Percentiles rank a stretch among this genome's conserved stretches.
These are phyloP conservation scores for Podospora sp. DNA, from an alignment of 495 filamentous ascomycete genomes.

Conservation along the genomic window DNA sequence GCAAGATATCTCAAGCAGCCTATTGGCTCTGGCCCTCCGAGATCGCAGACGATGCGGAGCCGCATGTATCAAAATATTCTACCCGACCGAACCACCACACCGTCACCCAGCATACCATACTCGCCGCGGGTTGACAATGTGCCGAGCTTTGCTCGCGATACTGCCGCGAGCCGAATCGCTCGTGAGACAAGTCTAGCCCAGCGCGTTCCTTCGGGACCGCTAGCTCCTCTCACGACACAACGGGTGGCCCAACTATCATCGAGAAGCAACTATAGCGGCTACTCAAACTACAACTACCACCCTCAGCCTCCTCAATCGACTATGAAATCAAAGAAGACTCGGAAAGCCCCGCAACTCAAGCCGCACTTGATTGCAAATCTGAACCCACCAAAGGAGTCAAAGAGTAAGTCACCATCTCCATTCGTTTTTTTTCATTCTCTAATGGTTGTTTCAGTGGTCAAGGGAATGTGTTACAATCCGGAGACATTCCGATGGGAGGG, in stretches of 20 bases:
- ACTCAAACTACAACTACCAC: slow-evolving; percentile 42
- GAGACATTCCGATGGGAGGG: slow-evolving; percentile 86
- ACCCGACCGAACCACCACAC: slow-evolving; percentile 53
- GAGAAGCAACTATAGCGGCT: slow-evolving; percentile 42
- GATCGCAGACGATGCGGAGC: slow-evolving; percentile 59
- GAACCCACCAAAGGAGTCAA: slow-evolving; percentile 49
- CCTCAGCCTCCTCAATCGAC: slow-evolving; percentile 33
- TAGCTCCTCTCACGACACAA: slow-evolving; percentile 70
- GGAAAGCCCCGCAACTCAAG: slow-evolving; percentile 56
- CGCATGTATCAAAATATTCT: slow-evolving; percentile 61
- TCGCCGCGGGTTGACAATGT: slow-evolving; percentile 59
- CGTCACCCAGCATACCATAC: slow-evolving; percentile 58
- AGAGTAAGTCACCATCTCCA: slow-evolving; percentile 41
- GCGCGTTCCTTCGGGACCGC: slow-evolving; percentile 55
- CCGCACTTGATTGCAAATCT: slow-evolving; percentile 55
- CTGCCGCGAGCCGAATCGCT: slow-evolving; percentile 85
- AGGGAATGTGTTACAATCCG: slow-evolving; percentile 96
- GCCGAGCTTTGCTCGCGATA: slow-evolving; percentile 92
- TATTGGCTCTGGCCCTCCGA: slow-evolving; percentile 63
- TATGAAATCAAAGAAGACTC: slow-evolving; percentile 58
- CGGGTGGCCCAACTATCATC: slow-evolving; percentile 76
- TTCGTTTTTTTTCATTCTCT: slow-evolving; percentile 9
- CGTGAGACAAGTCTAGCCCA: slow-evolving; percentile 79
- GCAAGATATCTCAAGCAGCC: slow-evolving; percentile 82
- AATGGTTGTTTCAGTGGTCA: slow-evolving; percentile 61